Evolutionary conservation across 73 alveolate genomes (phyloP).

Genomic region (Tetrahymena borealis): DNA sequence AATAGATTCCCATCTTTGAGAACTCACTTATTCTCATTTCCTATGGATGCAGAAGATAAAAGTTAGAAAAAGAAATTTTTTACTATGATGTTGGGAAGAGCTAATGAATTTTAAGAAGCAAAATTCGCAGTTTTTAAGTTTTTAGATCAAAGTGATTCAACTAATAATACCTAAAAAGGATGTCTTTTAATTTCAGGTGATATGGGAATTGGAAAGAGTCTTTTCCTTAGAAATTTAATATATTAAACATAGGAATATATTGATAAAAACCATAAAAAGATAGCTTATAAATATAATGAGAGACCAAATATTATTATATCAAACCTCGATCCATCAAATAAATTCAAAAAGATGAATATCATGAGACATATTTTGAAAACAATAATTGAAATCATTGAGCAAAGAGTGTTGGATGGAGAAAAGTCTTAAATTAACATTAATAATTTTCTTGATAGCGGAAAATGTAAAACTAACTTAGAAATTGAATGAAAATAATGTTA

Average conservation of each 20-base stretch:
- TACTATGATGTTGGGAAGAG: not conserved
- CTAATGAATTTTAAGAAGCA: not conserved
- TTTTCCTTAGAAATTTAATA: not conserved
- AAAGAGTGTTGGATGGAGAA: not conserved
- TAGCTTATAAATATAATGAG: not conserved
- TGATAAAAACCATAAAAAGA: not conserved
- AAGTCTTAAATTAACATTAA: not conserved
- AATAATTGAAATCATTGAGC: not conserved
- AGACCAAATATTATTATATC: not conserved
- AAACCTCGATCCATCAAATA: not conserved
- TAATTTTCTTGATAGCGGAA: not conserved
- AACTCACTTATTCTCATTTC: not conserved
- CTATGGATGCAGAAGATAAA: not conserved
- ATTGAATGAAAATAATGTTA: no score
- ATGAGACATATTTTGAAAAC: not conserved
- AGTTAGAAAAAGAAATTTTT: not conserved
- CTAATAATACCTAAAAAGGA: not conserved
- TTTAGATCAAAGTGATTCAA: not conserved
- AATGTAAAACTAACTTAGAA: not conserved
- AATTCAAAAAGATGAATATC: not conserved
- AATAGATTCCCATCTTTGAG: not conserved
- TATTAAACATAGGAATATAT: not conserved
- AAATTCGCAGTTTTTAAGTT: not conserved
- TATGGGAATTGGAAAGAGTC: not conserved
- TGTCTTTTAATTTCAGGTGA: not conserved